These are phyloP conservation scores for Pseudogymnoascus sp. DNA, from an alignment of 2,329 filamentous ascomycete genomes.

Conservation along the genomic window DNA sequence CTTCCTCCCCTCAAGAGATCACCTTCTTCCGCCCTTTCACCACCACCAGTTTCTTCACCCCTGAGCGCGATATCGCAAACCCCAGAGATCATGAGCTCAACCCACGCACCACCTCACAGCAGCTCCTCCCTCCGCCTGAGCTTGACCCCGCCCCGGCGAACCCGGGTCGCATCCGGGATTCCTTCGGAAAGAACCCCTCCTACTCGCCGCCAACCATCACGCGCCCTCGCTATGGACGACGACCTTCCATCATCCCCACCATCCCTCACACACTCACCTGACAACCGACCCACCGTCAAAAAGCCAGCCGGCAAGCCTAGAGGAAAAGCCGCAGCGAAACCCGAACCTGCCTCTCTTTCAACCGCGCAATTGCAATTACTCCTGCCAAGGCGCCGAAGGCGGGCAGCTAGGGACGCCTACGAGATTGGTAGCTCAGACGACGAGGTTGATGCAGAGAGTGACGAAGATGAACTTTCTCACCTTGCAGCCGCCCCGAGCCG, in stretches of 20 bases:
- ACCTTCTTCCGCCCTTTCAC: slow-evolving; percentile 10
- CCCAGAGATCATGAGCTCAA: slow-evolving; percentile 28
- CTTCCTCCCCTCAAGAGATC: slow-evolving; percentile 14
- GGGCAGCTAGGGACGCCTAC: slow-evolving; percentile 30
- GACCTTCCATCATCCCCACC: slow-evolving; percentile 50
- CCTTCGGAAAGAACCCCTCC: slow-evolving; percentile 11
- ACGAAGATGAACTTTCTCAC: slow-evolving; percentile 52
- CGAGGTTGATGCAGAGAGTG: slow-evolving; percentile 41
- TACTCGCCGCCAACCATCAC: slow-evolving; percentile 13
- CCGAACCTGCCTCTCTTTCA: slow-evolving; percentile 24
- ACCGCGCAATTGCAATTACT: slow-evolving; percentile 35
- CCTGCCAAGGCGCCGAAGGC: slow-evolving; percentile 30
- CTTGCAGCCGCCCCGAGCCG: slow-evolving; percentile 36
- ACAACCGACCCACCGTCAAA: slow-evolving; percentile 35
- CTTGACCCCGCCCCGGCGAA: background rate
- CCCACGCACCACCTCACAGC: slow-evolving; percentile 31
- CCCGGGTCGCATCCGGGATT: background rate
- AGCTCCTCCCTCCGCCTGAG: slow-evolving; percentile 23
- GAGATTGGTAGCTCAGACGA: slow-evolving; percentile 41
- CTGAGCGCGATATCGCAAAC: slow-evolving; percentile 13
- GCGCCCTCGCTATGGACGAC: slow-evolving; percentile 19
- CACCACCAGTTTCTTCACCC: slow-evolving; percentile 14
- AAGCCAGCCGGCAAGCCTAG: slow-evolving; percentile 16
- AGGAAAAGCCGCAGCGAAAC: slow-evolving; percentile 20
- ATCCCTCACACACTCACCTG: slow-evolving; percentile 61